A percentile compares a stretch with the other conserved stretches of the same genome.
phyloP scores from a whole-genome alignment of 1,284 basidiomycete genomes.

The Tilletia setariae region DNA sequence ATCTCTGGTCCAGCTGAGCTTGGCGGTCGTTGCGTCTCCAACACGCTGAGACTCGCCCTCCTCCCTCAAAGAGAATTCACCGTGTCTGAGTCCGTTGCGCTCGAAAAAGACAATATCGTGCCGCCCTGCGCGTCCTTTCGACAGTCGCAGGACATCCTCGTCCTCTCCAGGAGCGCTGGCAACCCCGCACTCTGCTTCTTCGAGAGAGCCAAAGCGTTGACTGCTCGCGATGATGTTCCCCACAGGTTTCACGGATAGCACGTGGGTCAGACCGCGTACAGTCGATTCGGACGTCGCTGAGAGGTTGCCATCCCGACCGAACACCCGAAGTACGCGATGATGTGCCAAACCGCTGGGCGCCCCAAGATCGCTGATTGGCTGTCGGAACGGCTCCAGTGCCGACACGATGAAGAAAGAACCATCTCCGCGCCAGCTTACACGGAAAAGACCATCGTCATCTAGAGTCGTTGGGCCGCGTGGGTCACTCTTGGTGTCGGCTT shows the following conservation, averaged over 20 bases:
- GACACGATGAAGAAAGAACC: constrained; percentile 84
- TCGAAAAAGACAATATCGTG: constrained; percentile 94
- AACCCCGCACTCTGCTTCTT: constrained; percentile 48
- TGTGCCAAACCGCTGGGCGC: constrained; percentile 34
- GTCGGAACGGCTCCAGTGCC: constrained; percentile 59
- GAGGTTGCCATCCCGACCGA: constrained; percentile 65
- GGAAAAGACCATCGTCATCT: constrained; percentile 70
- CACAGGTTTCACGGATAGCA: constrained; percentile 79
- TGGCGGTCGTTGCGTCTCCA: constrained; percentile 18
- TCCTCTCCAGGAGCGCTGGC: constrained; percentile 60
- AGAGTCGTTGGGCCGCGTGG: constrained; percentile 54
- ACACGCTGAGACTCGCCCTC: constrained; percentile 51
- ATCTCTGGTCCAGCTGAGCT: constrained; percentile 31
- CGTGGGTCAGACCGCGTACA: constrained; percentile 75
- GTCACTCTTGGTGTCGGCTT: constrained; percentile 25
- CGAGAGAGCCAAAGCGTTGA: constrained; percentile 68
- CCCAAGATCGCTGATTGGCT: neutral
- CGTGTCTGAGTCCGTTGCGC: constrained; percentile 85
- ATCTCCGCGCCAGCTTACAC: constrained; percentile 90
- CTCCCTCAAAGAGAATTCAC: constrained; percentile 75
- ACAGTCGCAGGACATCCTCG: constrained; percentile 57
- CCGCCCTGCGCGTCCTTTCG: constrained; percentile 58
- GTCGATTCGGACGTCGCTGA: constrained; percentile 77
- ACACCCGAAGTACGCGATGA: constrained; percentile 64
- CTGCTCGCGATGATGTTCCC: constrained; percentile 77